These are phyloP conservation scores for Cordyceps militaris DNA, from an alignment of 2,329 filamentous ascomycete species.

Conservation along the genomic window DNA sequence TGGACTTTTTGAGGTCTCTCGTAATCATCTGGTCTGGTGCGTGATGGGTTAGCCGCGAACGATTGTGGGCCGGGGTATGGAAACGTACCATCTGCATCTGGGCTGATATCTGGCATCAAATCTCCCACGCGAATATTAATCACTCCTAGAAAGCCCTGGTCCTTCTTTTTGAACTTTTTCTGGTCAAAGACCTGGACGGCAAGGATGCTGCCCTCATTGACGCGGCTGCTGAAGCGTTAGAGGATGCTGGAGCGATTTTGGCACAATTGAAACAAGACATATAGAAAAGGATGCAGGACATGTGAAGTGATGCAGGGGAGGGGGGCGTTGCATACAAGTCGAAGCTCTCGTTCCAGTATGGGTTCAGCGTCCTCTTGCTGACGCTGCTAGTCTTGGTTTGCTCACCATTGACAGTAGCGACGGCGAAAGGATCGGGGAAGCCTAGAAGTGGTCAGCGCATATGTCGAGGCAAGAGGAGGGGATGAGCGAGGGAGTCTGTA, in stretches of 20 bases:
- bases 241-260: slow-evolving; percentile 2
- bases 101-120: slow-evolving; percentile 75
- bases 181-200: slow-evolving; percentile 99
- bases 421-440: slow-evolving; percentile 95
- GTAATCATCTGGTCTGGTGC: slow-evolving; percentile 93
- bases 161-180: slow-evolving; percentile 99
- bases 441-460: slow-evolving; percentile 48
- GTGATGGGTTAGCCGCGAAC: slow-evolving; percentile 17
- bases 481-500: slow-evolving; percentile 41
- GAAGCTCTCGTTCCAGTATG: slow-evolving; percentile 99
- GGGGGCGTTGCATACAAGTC: slow-evolving; percentile 65
- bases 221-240: slow-evolving; percentile 51
- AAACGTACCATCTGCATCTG: slow-evolving; percentile 79
- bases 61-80: slow-evolving; percentile 4
- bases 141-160: slow-evolving; percentile 94
- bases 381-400: slow-evolving; percentile 97
- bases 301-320: slow-evolving; percentile 1
- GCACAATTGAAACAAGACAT: not conserved
- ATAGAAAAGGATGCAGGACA: not conserved
- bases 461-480: slow-evolving; percentile 22
- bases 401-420: slow-evolving; percentile 94
- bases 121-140: slow-evolving; percentile 96
- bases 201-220: slow-evolving; percentile 91
- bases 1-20: slow-evolving; percentile 92
- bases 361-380: slow-evolving; percentile 94